Percentiles rank a stretch among this genome's conserved stretches.
Evolutionary conservation across 179 eudicot species (phyloP).

Genomic region (Monotropa hypopitys): DNA sequence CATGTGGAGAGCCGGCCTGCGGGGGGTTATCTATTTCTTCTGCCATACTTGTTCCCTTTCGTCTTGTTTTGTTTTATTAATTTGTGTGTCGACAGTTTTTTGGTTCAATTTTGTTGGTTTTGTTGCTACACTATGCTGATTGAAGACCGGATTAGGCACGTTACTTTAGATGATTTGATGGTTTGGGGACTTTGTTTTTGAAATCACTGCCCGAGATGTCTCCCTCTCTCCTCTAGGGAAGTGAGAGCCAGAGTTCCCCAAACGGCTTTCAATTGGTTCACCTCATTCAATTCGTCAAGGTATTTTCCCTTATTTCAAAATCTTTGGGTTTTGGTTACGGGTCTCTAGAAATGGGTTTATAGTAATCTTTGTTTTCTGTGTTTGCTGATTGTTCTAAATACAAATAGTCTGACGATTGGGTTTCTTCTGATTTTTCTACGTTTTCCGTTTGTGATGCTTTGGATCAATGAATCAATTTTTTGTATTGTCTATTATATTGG

Average conservation of each 20-base stretch:
- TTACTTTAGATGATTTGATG: too few species aligned
- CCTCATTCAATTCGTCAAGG: slow-evolving; percentile 29
- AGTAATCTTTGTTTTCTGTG: background rate
- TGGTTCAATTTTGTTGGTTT: too few species aligned
- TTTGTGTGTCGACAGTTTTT: too few species aligned
- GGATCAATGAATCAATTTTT: background rate
- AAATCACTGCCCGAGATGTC: too few species aligned
- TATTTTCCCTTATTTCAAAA: slow-evolving; percentile 3
- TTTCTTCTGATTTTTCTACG: background rate
- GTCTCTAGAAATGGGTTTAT: background rate
- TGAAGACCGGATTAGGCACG: too few species aligned
- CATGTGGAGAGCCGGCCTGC: too few species aligned
- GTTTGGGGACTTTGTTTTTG: too few species aligned
- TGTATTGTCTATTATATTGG: background rate
- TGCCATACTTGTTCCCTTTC: too few species aligned
- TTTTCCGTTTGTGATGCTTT: background rate
- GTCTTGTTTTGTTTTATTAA: too few species aligned
- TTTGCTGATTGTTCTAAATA: background rate
- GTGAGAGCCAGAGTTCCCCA: slow-evolving; percentile 20
- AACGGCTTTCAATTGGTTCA: slow-evolving; percentile 21
- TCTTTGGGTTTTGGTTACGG: background rate
- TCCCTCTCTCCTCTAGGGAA: slow-evolving; percentile 24
- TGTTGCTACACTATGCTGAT: too few species aligned
- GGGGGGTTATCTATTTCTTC: too few species aligned
- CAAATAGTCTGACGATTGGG: background rate